Conservation (phyloP, 1,284 basidiomycete species). For the Tylopilus sp. region DNA sequence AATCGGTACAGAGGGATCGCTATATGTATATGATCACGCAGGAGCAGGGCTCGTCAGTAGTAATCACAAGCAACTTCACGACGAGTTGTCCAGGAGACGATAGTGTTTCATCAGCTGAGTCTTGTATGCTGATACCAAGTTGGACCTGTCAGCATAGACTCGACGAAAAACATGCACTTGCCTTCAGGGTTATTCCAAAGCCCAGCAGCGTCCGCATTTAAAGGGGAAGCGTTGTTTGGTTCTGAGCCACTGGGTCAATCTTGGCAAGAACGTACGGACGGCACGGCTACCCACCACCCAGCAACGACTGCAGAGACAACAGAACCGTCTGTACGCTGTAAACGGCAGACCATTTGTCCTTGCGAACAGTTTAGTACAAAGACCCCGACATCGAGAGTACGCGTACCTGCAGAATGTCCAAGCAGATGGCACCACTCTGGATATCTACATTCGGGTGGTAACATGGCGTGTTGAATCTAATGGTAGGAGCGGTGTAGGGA, state of each 20-base stretch:
- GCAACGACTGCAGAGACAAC: slow-evolving; percentile 78
- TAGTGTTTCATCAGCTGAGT: slow-evolving; percentile 70
- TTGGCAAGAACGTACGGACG: background rate
- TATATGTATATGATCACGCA: slow-evolving; percentile 6
- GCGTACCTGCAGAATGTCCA: slow-evolving; percentile 75
- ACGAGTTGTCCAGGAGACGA: slow-evolving; percentile 51
- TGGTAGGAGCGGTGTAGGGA: slow-evolving; percentile 75
- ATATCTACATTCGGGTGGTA: slow-evolving; percentile 87
- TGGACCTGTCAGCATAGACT: background rate
- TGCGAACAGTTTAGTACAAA: slow-evolving; percentile 14
- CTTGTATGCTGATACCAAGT: slow-evolving; percentile 55
- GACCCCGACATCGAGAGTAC: background rate
- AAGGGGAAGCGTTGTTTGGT: slow-evolving; percentile 84
- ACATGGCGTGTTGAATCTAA: slow-evolving; percentile 80
- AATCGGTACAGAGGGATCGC: background rate
- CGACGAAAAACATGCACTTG: slow-evolving; percentile 29
- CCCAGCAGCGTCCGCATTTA: slow-evolving; percentile 78
- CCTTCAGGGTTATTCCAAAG: slow-evolving; percentile 71
- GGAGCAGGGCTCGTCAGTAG: background rate
- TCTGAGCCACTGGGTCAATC: slow-evolving; percentile 38
- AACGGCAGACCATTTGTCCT: slow-evolving; percentile 90
- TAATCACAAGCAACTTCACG: slow-evolving; percentile 28
- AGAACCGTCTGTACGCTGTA: slow-evolving; percentile 87
- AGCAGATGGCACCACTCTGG: slow-evolving; percentile 72
- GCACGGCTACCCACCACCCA: slow-evolving; percentile 59